Percentiles rank a stretch among this genome's conserved stretches.
phyloP scores from a whole-genome alignment of 305 asterid genomes.

The Fraxinus platypoda region DNA sequence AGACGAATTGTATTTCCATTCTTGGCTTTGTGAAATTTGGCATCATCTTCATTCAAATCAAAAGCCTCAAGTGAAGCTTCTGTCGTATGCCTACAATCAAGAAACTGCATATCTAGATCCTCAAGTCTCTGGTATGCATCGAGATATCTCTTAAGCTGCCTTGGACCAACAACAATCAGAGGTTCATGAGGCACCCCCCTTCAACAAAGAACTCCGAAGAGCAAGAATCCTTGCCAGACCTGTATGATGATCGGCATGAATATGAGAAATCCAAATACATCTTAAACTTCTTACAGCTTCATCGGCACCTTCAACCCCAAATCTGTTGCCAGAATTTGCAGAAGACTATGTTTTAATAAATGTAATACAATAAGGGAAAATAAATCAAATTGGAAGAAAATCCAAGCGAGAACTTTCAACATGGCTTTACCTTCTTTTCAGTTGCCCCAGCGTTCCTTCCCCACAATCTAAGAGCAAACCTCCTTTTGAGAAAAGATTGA shows the following conservation, averaged over 20 bases:
- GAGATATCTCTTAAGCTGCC: slow-evolving; percentile 75
- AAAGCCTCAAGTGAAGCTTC: slow-evolving; percentile 52
- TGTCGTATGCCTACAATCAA: slow-evolving; percentile 74
- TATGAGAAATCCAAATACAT: slow-evolving; percentile 95
- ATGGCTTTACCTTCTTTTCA: slow-evolving; percentile 65
- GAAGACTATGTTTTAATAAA: neutral
- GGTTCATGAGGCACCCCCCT: slow-evolving; percentile 68
- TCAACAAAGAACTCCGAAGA: slow-evolving; percentile 59
- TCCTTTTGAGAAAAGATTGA: slow-evolving; percentile 80
- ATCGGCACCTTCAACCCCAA: slow-evolving; percentile 75
- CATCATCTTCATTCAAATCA: slow-evolving; percentile 33
- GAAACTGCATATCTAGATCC: slow-evolving; percentile 88
- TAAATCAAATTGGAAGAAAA: neutral
- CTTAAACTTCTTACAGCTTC: slow-evolving; percentile 64
- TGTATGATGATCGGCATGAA: slow-evolving; percentile 93
- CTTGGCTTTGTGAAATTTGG: neutral
- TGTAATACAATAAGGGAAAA: neutral
- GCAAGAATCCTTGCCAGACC: slow-evolving; percentile 93
- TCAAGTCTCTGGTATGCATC: slow-evolving; percentile 92
- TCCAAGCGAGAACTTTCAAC: neutral
- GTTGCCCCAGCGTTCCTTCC: slow-evolving; percentile 94
- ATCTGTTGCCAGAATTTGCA: slow-evolving; percentile 39
- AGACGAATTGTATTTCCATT: slow-evolving; percentile 16
- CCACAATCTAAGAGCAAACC: slow-evolving; percentile 84
- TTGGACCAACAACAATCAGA: slow-evolving; percentile 72